Base-by-base conservation (phyloP, 2,329 filamentous ascomycete species). In the Lithohypha guttulata region DNA sequence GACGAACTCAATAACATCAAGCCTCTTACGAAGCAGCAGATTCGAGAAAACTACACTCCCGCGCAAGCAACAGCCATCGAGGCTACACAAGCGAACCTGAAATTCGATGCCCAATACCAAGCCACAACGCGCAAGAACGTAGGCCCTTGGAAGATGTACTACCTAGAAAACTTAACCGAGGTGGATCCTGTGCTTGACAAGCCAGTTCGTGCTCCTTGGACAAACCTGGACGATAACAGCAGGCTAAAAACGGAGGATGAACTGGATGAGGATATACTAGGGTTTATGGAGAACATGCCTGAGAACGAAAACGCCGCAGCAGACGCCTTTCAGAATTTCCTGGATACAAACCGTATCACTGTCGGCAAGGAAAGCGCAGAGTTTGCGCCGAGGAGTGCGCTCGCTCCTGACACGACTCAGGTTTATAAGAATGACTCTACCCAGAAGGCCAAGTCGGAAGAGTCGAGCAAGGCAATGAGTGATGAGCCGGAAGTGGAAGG, bases 21-120 rank as follows among this genome's bases (percentile, higher is more conserved):
- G 46, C 66, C 73, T 10, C 91, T 86, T 64, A 77, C 75, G 10
- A 62, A 70, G 27, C 70, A 77, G 47, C 79, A 91, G 55, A 73
- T 75, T 54, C 68, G 70, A 43, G 54, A 62, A 14, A 73, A 73
- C 51, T 96, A 94, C 67, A 83, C 84, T 0, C 71, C 79, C 11
- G 76, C 81, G 57, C 89, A 96, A 65, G 69, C 93, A 51, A 77
- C 75, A 41, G 84, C 86, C 42, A 77, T 96, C 56, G 71, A 82
- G 62, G 81, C 82, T 33, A 86, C 81, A 52, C 87, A 95, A 62
- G 65, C 72, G 45, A 76, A 81, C 49, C 78, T 95, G 57, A 71
- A 81, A 55, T 30, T 37, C 7, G 68, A 77, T 49, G 84, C 96
- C 60, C 58, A 95, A 56, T 69, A 79, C 28, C 37, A 42, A 14